Conservation (phyloP, 331 rosid genomes). For the Erythrophleum ivorense region DNA sequence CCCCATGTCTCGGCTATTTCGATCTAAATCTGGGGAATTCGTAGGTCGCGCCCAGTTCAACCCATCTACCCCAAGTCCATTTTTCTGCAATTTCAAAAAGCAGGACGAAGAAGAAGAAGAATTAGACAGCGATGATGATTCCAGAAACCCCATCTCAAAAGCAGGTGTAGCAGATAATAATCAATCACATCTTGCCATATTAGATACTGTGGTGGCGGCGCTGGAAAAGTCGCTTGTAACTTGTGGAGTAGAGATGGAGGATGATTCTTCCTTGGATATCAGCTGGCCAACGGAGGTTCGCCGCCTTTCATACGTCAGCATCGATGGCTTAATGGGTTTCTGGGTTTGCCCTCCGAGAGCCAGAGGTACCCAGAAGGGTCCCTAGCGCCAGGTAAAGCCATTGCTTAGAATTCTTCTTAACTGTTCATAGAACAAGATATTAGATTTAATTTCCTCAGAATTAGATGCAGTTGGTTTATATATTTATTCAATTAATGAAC, state of each 20-base stretch:
- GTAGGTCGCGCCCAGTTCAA: slow-evolving; percentile 50
- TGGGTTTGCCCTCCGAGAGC: slow-evolving; percentile 93
- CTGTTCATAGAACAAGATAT: neutral
- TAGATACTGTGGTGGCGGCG: slow-evolving; percentile 66
- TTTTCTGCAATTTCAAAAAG: slow-evolving; percentile 35
- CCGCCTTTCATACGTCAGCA: slow-evolving; percentile 88
- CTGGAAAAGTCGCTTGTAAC: slow-evolving; percentile 83
- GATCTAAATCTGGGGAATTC: slow-evolving; percentile 82
- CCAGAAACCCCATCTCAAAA: slow-evolving; percentile 54
- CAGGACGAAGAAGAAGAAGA: slow-evolving; percentile 8
- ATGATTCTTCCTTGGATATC: slow-evolving; percentile 76
- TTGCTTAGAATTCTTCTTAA: neutral
- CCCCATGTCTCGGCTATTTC: slow-evolving; percentile 74
- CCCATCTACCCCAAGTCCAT: slow-evolving; percentile 50
- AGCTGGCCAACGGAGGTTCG: slow-evolving; percentile 87
- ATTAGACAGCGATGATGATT: slow-evolving; percentile 37
- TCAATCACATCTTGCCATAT: slow-evolving; percentile 59
- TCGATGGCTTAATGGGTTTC: slow-evolving; percentile 91
- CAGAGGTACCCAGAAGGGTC: slow-evolving; percentile 69
- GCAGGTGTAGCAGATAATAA: neutral
- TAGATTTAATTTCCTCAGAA: neutral
- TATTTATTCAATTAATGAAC: no score
- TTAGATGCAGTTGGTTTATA: neutral
- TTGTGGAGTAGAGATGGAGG: slow-evolving; percentile 86
- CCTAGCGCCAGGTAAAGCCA: slow-evolving; percentile 84